Percentiles rank a stretch among this genome's conserved stretches.
Evolutionary conservation across 192 early-diverging fungal genomes (phyloP).

Genomic region (Helicostylum pulchrum): DNA sequence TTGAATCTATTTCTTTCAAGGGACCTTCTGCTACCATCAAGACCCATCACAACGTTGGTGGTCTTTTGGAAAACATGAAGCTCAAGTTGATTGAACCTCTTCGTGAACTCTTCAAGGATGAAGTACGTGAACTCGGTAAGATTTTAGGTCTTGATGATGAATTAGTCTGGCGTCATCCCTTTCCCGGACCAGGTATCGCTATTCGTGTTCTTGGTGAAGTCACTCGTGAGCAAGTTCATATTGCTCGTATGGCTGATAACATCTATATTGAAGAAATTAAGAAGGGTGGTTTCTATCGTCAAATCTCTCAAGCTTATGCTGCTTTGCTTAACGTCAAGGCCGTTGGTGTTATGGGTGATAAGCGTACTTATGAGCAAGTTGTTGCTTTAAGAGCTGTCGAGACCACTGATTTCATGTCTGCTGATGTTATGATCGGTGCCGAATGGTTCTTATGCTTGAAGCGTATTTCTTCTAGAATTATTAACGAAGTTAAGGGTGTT

Average conservation of each 20-base stretch:
- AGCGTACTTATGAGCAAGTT: slow-evolving; percentile 98
- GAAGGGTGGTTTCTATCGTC: slow-evolving; percentile 92
- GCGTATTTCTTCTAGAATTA: slow-evolving; percentile 91
- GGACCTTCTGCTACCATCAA: slow-evolving; percentile 98
- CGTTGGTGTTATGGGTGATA: slow-evolving; percentile 99
- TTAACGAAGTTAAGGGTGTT: slow-evolving; percentile 98
- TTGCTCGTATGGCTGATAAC: slow-evolving; percentile 91
- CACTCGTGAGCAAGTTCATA: slow-evolving; percentile 87
- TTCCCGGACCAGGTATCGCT: slow-evolving; percentile 98
- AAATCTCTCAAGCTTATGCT: slow-evolving; percentile 98
- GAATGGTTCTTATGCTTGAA: slow-evolving; percentile 67
- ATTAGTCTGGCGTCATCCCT: slow-evolving; percentile 97
- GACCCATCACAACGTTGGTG: slow-evolving; percentile 99
- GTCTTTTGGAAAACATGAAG: slow-evolving; percentile 94
- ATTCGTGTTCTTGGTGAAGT: slow-evolving; percentile 98
- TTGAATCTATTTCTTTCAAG: slow-evolving; percentile 99
- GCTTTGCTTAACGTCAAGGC: slow-evolving; percentile 91
- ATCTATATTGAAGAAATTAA: slow-evolving; percentile 99
- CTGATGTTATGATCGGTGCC: slow-evolving; percentile 61
- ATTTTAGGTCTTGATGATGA: slow-evolving; percentile 90
- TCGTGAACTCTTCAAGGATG: slow-evolving; percentile 98
- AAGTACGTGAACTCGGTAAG: slow-evolving; percentile 94
- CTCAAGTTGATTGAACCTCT: slow-evolving; percentile 97
- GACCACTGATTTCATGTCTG: slow-evolving; percentile 98
- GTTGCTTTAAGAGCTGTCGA: slow-evolving; percentile 97